Evolutionary conservation across 108 stramenopile genomes (phyloP), one percentile per base, ranked within the genome.

Genomic region (Seminavis robusta): DNA sequence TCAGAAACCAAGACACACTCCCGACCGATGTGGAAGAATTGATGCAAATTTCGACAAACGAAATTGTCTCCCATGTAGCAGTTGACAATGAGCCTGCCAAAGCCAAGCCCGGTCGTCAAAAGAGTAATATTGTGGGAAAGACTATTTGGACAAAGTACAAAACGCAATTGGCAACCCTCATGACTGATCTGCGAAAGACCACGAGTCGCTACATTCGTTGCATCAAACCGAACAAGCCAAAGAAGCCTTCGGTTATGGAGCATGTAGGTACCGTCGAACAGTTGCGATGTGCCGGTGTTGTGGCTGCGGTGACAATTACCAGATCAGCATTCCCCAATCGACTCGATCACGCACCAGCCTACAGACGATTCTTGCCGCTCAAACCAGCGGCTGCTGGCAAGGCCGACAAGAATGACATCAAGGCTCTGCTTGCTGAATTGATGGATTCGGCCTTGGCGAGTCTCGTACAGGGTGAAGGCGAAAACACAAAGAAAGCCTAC

Each of bases 321-420:
- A 78, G 97, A 40, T 92, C 92, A 17, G 94, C 90, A 23, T 98
- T 89, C 60, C 96, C 97, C 16, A 95, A 96, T 61, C 93, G 92
- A 31, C 71, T 95, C 26, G 37, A 71, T 13, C 77, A 85, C 45
- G 63, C 57, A 17, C 83, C 82, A 25, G 81, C 96, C 20, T 57
- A 72, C 38, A 65, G 78, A 15, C 69, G 83, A 31, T 88, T 82
- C 51, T 61, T 52, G 36, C 71, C 71, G 62, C 41, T 72, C 29
- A 65, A 59, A 30, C 47, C 41, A 1, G n/a, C n/a, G n/a, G n/a
- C n/a, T n/a, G n/a, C n/a, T n/a, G n/a, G n/a, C n/a, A 60, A 64
- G 52, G 32, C 20, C 37, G 61, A 52, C 11, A 59, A 71, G 27
- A 28, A 59, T 13, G 57, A 64, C 34, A 32, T 47, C 6, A 42